Base-by-base conservation (phyloP, 495 filamentous ascomycete genomes). In the Letharia lupina region DNA sequence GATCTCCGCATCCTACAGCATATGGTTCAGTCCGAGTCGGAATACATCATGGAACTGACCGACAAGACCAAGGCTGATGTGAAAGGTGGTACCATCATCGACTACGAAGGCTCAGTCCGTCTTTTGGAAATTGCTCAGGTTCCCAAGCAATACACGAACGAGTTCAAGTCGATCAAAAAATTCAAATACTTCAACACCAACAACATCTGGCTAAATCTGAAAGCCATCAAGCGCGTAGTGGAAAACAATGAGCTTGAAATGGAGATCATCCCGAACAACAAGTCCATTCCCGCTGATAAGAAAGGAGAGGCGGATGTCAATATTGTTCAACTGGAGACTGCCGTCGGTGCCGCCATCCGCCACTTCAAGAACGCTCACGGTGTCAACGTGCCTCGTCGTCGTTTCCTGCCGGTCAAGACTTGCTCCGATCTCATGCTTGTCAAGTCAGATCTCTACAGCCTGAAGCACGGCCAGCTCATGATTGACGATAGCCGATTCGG, bases 101-200 rank as follows among this genome's bases (percentile, higher is more conserved):
- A 99, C 82, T 96, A 96, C 78, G 94, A 99, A 74, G 93, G 92
- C 72, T 91, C 89, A 67, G 94, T 91, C 70, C 92, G 94, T 72
- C 87, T 99, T 48, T 87, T 99, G 45, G 94, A 99, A 84, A 96
- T 99, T 70, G 94, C 94, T 16, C 94, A 99, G 81, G 94, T 99
- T n/a, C 94, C 95, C 79, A 98, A 96, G 85, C 91, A 98, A 81
- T 93, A 99, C 81, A 89, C 90, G 73, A 97, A 99, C 80, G 94
- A 99, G 81, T 99, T 99, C 91, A 99, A 99, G 87, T 97, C 94
- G 60, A 99, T 99, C 82, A 99, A 98, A 89, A 99, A 99, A 84
- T 99, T 99, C 88, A 97, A 96, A 84, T 99, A 99, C 87, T 99
- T 99, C 88, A 99, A 99, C 86, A 99, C 94, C 79, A 99, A 99